Evolutionary conservation across 139 green algal species (phyloP).

Genomic region (Chlorella vulgaris): DNA sequence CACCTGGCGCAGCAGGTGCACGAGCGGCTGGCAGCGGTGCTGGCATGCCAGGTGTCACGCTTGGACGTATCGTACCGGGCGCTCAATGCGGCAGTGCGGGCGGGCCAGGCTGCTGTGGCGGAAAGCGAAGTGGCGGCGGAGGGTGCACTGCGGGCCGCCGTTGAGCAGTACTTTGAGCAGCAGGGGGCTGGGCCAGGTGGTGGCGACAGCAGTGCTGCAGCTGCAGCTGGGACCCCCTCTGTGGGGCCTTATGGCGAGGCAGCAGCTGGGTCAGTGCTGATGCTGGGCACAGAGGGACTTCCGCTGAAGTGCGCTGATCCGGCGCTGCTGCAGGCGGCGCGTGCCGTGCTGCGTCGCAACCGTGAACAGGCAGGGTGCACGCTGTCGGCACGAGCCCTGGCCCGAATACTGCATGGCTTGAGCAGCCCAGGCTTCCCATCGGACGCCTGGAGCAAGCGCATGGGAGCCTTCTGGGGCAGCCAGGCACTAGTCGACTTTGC

Average conservation of each 20-base stretch:
- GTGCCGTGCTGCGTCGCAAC: conserved; percentile 31
- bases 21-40: conserved; percentile 35
- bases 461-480: conserved; percentile 60
- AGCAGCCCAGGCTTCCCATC: conserved; percentile 63
- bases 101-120: neutral
- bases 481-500: conserved; percentile 56
- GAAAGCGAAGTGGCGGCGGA: conserved; percentile 44
- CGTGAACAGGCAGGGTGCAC: conserved; percentile 9
- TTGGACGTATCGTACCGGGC: conserved; percentile 56
- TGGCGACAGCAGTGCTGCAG: conserved; percentile 1
- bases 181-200: too few relatives aligned
- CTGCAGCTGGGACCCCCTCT: too few relatives aligned
- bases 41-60: conserved; percentile 42
- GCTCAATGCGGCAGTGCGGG: conserved; percentile 32
- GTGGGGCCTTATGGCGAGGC: too few relatives aligned
- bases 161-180: conserved; percentile 65
- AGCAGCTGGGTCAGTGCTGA: neutral
- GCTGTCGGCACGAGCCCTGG: conserved; percentile 48
- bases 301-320: conserved; percentile 28
- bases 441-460: conserved; percentile 57
- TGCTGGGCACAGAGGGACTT: conserved; percentile 35
- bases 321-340: conserved; percentile 26
- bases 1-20: conserved; percentile 45
- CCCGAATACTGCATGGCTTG: conserved; percentile 76
- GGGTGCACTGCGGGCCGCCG: conserved; percentile 41